Conservation (phyloP, 2,329 filamentous ascomycete species). For the Pseudogymnoascus sp. region DNA sequence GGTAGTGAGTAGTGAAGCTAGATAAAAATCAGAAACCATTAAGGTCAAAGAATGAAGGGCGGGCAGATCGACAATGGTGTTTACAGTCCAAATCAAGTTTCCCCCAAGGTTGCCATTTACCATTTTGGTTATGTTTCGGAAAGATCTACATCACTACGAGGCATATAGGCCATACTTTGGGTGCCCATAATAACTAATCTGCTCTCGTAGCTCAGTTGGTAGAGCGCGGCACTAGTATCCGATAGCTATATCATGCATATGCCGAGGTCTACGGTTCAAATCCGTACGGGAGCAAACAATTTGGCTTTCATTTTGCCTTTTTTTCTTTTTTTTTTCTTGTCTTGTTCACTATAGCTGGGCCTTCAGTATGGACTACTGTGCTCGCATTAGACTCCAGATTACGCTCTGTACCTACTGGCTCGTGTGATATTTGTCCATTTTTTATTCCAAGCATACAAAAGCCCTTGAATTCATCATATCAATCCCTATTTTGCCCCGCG, state of each 20-base stretch:
- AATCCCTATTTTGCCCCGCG: constrained; percentile 21
- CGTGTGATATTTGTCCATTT: background rate
- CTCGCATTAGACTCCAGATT: background rate
- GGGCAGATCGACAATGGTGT: background rate
- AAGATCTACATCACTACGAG: background rate
- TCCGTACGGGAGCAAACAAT: background rate
- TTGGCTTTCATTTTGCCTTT: background rate
- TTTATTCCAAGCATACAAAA: constrained; percentile 17
- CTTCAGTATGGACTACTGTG: no score
- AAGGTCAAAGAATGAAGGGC: background rate
- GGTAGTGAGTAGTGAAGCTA: background rate
- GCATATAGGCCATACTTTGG: background rate
- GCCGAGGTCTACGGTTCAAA: background rate
- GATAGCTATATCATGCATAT: no score
- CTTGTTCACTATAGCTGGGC: background rate
- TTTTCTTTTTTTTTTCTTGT: constrained; percentile 10
- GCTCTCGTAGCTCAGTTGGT: constrained; percentile 15
- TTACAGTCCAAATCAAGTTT: background rate
- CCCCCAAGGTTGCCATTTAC: no score
- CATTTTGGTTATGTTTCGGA: no score
- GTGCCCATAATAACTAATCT: background rate
- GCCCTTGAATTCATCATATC: constrained; percentile 22
- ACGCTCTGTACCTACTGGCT: background rate
- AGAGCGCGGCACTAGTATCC: constrained; percentile 11
- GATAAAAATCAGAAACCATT: background rate